Conservation (phyloP, 2,329 filamentous ascomycete species). For the Fusarium musae region DNA sequence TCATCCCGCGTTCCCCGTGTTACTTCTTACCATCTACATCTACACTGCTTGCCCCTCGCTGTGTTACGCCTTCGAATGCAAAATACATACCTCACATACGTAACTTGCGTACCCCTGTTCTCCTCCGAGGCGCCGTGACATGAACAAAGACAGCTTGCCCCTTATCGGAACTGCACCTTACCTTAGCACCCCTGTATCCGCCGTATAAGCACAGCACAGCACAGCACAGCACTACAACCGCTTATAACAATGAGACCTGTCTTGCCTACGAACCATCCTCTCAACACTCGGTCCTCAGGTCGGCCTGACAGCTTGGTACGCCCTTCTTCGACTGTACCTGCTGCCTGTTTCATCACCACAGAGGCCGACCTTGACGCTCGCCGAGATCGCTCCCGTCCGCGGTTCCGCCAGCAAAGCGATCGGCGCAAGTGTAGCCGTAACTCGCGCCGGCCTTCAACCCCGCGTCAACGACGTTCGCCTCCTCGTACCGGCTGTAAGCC, state of each 20-base stretch:
- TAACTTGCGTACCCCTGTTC: not conserved
- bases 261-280: constrained; percentile 35
- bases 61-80: not conserved
- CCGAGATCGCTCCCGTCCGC: constrained; percentile 40
- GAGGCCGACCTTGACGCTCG: constrained; percentile 47
- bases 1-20: constrained; percentile 18
- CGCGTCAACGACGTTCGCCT: constrained; percentile 33
- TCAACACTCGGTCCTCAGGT: constrained; percentile 32
- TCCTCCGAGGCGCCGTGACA: constrained; percentile 10
- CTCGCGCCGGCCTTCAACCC: constrained; percentile 31
- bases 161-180: constrained; percentile 13
- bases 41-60: not conserved
- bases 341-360: constrained; percentile 52
- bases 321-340: constrained; percentile 38
- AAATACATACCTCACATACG: not conserved
- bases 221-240: constrained; percentile 14
- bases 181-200: not conserved
- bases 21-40: not conserved
- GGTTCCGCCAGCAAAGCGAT: constrained; percentile 35
- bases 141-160: constrained; percentile 14
- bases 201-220: constrained; percentile 7
- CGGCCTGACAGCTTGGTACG: constrained; percentile 37
- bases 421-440: constrained; percentile 36
- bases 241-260: constrained; percentile 42
- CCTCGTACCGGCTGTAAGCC: constrained; percentile 19